Evolutionary conservation across 1,284 basidiomycete species (phyloP).

Genomic region (Neonothopanus nambi): DNA sequence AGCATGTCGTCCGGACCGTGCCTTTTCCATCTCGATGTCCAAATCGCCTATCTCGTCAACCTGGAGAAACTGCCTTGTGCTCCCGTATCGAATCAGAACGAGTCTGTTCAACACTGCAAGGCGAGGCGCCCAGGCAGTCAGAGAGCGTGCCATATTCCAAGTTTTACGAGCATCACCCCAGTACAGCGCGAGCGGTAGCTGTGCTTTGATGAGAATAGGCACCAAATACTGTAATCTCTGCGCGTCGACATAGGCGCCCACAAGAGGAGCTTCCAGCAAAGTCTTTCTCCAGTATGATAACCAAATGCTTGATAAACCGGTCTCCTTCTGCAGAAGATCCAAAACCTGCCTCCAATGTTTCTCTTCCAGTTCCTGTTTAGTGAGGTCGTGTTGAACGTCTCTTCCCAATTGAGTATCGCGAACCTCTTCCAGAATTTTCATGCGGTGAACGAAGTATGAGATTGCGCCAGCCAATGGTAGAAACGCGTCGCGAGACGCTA

Average conservation of each 20-base stretch:
- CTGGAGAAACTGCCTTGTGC: no score
- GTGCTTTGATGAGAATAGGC: background rate
- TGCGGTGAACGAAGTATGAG: background rate
- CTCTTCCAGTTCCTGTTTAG: background rate
- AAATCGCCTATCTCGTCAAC: no score
- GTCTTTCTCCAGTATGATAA: background rate
- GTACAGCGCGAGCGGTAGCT: background rate
- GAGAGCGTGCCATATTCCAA: background rate
- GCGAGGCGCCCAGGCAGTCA: background rate
- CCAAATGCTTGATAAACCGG: background rate
- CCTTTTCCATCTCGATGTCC: no score
- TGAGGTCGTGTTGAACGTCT: background rate
- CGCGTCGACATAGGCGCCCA: background rate
- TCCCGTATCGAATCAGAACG: no score
- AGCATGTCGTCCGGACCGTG: no score
- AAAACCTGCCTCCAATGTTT: no score
- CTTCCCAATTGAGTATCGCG: background rate
- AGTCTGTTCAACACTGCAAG: background rate
- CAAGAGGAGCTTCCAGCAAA: background rate
- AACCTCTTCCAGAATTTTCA: background rate
- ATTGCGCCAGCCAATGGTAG: background rate
- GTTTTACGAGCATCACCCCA: background rate
- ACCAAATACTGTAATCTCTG: background rate
- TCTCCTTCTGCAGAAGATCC: background rate
- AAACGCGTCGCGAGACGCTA: background rate